Evolutionary conservation across 208 protist genomes (phyloP), one percentile per base, ranked within the genome.

Genomic region (Wallacemonas collosoma): DNA sequence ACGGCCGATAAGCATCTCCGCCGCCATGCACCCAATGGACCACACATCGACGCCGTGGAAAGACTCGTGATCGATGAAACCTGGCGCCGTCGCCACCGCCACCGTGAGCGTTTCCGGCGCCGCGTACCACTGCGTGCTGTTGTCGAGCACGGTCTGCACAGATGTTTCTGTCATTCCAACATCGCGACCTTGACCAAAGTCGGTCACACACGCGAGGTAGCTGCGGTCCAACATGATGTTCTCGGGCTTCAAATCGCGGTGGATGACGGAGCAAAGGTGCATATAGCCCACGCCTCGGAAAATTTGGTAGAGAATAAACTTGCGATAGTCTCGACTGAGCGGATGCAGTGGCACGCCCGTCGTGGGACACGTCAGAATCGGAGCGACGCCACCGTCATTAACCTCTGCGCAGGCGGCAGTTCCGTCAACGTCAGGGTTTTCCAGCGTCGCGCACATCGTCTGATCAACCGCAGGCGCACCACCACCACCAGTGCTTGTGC

Each of bases 51-150:
- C 73, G 48, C 83, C 72, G 68, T 95, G 87, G 61, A 95, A 87
- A 55, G 63, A 83, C 39, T 87, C 83, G 60, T 91, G 75, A 56
- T 94, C 86, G 47, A 95, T 87, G 71, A 89, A 89, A 44, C 90
- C 90, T 1, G 90, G 88, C 44, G 96, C 88, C 57, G 71, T 83
- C 43, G 79, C 87, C 51, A 76, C 76, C 3, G 73, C 65, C n/a
- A 97, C 83, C 0, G 98, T 88, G 26, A 99, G 86, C 64, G 99
- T 99, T 68, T 99, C 98, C 8, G 98, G 98, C 36, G 98, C 98
- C 5, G 98, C 87, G 79, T 99, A 99, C 98, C 98, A 99, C 68
- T 98, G 89, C 15, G 93, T 95, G 76, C 80, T 91, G 70, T 91
- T 93, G 73, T 91, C 87, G 17, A 93, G 77, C 40, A 91, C 58